Base-by-base conservation (phyloP, 495 filamentous ascomycete species). In the Talaromyces adpressus region DNA sequence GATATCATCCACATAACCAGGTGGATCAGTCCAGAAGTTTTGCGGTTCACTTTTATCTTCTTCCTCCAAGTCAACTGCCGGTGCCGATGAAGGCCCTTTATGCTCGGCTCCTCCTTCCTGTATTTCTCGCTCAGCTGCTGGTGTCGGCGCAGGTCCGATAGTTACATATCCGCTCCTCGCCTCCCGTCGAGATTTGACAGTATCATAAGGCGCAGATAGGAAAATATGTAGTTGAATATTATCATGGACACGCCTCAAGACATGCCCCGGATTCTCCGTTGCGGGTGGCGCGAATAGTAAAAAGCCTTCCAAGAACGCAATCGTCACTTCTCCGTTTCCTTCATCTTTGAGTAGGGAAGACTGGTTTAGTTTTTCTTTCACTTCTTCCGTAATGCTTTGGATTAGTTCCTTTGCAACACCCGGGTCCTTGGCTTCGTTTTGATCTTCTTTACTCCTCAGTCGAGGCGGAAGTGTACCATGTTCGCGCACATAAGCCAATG, bases 21-120 rank as follows among this genome's bases (percentile, higher is more conserved):
- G 90, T 2, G 94, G 94, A 72, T 98, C 94, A 20, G 84, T 81
- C 94, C 93, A 98, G 77, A 96, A 97, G 16, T 93, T 93, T 72
- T 86, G 84, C 9, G 85, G 72, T 14, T 78, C 70, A 12, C 70
- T 69, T 69, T 78, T 74, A 69, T 75, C 74, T 54, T 77, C 74
- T 2, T 49, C 68, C 4, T 79, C 69, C 14, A 78, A 63, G 59
- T 79, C 76, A 11, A 80, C 66, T 14, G 59, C 14, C 2, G 36
- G 36, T 39, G 36, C 6, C 7, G 30, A 18, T 18, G 25, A 47
- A 2, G 8, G 11, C 3, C 61, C 67, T 25, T 61, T 67, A 22
- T 67, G 66, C 27, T 41, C 18, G 29, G 70, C 69, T 30, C 32
- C 45, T 3, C 1, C 18, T 6, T 47, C 4, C 0, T 27, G 30